A percentile compares a stretch with the other conserved stretches of the same genome.
Evolutionary conservation across 805 yeast species (phyloP).

Genomic region (Phaffomyces thermotolerans): DNA sequence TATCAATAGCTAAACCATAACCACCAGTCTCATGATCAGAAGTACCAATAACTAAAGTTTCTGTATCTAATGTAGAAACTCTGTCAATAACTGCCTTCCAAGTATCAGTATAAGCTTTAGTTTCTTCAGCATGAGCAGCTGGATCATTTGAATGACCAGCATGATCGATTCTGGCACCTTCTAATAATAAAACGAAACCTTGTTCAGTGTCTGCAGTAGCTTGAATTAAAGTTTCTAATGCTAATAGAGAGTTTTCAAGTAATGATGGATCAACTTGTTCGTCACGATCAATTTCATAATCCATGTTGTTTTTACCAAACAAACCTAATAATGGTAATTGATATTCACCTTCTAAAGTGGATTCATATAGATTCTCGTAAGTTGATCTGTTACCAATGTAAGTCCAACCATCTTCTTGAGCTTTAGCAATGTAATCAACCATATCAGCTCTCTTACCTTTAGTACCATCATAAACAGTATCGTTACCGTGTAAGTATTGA

Average conservation of each 20-base stretch:
- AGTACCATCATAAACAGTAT: conserved; percentile 23
- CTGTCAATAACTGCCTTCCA: conserved; percentile 67
- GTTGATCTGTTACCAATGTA: conserved; percentile 50
- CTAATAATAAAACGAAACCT: conserved; percentile 80
- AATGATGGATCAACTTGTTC: conserved; percentile 58
- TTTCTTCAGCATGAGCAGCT: conserved; percentile 87
- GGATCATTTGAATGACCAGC: conserved; percentile 93
- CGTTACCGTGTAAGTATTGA: conserved; percentile 64
- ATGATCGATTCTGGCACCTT: conserved; percentile 91
- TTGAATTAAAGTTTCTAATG: conserved; percentile 56
- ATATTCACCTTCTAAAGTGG: conserved; percentile 47
- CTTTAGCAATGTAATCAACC: conserved; percentile 58
- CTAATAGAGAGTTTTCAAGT: conserved; percentile 68
- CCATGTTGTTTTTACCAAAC: conserved; percentile 66
- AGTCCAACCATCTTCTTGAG: conserved; percentile 54
- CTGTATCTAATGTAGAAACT: conserved; percentile 61
- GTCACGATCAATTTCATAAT: conserved; percentile 74
- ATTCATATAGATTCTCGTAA: conserved; percentile 43
- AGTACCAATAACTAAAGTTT: conserved; percentile 72
- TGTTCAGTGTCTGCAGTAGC: conserved; percentile 69
- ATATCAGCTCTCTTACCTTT: conserved; percentile 63
- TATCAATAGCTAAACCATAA: conserved; percentile 68
- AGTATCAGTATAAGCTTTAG: conserved; percentile 75
- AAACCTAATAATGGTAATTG: conserved; percentile 69
- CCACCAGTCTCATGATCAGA: conserved; percentile 97